Base-by-base conservation (phyloP, 1,284 basidiomycete genomes). In the Trametes pubescens region DNA sequence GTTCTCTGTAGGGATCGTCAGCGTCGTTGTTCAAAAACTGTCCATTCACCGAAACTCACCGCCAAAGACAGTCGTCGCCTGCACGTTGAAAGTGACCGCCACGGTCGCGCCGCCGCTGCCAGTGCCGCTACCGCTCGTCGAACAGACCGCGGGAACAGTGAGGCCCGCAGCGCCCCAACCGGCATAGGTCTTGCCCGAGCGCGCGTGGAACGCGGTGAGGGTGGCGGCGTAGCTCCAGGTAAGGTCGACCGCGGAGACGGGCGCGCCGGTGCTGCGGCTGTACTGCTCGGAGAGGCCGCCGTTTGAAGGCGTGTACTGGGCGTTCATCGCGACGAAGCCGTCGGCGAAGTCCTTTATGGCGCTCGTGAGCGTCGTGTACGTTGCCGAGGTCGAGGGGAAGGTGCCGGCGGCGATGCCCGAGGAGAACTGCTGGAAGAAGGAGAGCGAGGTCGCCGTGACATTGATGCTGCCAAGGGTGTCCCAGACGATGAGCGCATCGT, bases 131-230 rank as follows among this genome's bases (percentile, higher is more conserved):
- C 71, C 63, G 49, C 73, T 71, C n/a, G 79, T 65, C 63, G 71
- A 61, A 72, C 88, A 88, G 21, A 77, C 73, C 3, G 75, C 49
- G 1, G 89, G 82, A 10, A 87, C 81, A 2, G 75, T 76, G 60
- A 92, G 72, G 2, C 84, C 86, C 44, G 78, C 73, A 0, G 91
- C 91, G 21, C 90, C 90, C 92, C 92, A 93, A 69, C 83, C 82
- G 0, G 80, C 79, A 21, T 71, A 68, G 13, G 68, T 71, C 53
- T 69, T 68, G n/a, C 78, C 78, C 0, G 64, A 69, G n/a, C 77
- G 72, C 5, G 78, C 76, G 24, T 73, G 71, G 59, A 80, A 81
- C 18, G 75, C 78, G 3, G 81, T 82, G 53, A 82, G 69, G 4
- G 78, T 77, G 16, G 77, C 67, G 4, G 80, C 80, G 64, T 81